Percentiles rank a stretch among this genome's conserved stretches.
Conservation (phyloP, 2,329 filamentous ascomycete genomes). For the Hypoxylon rubiginosum region DNA sequence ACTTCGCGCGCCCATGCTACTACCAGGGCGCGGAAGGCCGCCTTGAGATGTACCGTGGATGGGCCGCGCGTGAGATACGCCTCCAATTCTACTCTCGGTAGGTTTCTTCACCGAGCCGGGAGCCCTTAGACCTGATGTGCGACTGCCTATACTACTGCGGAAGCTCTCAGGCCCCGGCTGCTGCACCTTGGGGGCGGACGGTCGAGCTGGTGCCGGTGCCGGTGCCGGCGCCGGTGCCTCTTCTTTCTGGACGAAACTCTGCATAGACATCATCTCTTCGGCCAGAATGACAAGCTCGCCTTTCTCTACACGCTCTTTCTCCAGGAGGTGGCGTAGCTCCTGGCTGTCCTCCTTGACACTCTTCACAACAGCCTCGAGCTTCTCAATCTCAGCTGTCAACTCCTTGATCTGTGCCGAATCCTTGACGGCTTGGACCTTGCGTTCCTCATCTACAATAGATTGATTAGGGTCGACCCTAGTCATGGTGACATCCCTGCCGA, state of each 20-base stretch:
- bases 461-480: slow-evolving; percentile 67
- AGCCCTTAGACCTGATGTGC: slow-evolving; percentile 71
- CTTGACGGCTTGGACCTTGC: slow-evolving; percentile 70
- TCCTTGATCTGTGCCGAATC: slow-evolving; percentile 77
- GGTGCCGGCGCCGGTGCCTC: slow-evolving; percentile 32
- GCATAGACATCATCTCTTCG: slow-evolving; percentile 85
- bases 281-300: slow-evolving; percentile 84
- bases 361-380: slow-evolving; percentile 78
- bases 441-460: slow-evolving; percentile 63
- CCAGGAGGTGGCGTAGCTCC: slow-evolving; percentile 73
- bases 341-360: slow-evolving; percentile 79
- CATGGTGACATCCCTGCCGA: slow-evolving; percentile 74
- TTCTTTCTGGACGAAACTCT: slow-evolving; percentile 59
- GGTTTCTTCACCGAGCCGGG: slow-evolving; percentile 64
- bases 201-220: slow-evolving; percentile 17
- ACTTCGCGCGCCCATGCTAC: slow-evolving; percentile 67
- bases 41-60: slow-evolving; percentile 57
- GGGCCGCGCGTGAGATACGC: slow-evolving; percentile 60
- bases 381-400: slow-evolving; percentile 79
- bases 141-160: slow-evolving; percentile 65
- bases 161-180: slow-evolving; percentile 57
- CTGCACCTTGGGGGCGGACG: slow-evolving; percentile 21
- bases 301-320: slow-evolving; percentile 84
- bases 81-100: slow-evolving; percentile 63
- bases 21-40: slow-evolving; percentile 65